Base-by-base conservation (phyloP, 192 early-diverging fungal species). In the Geranomyces variabilis region DNA sequence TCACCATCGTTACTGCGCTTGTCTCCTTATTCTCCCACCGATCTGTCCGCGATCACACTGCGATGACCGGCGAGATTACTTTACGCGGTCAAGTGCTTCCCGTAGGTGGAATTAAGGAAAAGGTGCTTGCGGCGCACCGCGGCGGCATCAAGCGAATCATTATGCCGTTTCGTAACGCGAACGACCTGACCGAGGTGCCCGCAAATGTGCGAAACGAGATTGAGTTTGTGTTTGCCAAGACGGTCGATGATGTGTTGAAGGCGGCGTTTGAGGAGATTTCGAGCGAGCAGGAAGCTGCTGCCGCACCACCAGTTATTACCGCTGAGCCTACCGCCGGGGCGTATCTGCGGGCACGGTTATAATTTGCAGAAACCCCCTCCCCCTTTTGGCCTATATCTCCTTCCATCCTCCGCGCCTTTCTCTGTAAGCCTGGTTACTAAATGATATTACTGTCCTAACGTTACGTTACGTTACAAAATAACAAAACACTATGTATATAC, bases 31-130 rank as follows among this genome's bases (percentile, higher is more conserved):
- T 92, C 63, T 84, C 84, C 24, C 80, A 79, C 22, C 70, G 73
- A 34, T 75, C 76, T 30, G 88, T 93, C 0, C 81, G 72, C 17
- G 71, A 66, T 7, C 73, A 77, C 68, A 65, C 78, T 15, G 89
- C 88, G 26, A 95, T 93, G 93, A 95, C 93, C 0, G 93, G 93
- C 46, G 93, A 95, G 76, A 84, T 95, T 41, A 92, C 93, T 0
- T 78, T 94, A 9, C 86, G 90, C 17, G 93, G 93, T 9, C 82
- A 90, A 46, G 91, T 95, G 0, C 77, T 93, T 41, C 90, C 91
- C 30, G 91, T 95, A 1, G 93, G 93, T 0, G 93, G 93, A 22
- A 89, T 95, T 67, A 93, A 92, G 74, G 93, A 95, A 70, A 95
- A 95, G 73, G 84, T 92, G 0, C 83, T 95, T 22, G 90, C 92